Conservation (phyloP, 352 stramenopile genomes). For the Stramenopiles sp. region DNA sequence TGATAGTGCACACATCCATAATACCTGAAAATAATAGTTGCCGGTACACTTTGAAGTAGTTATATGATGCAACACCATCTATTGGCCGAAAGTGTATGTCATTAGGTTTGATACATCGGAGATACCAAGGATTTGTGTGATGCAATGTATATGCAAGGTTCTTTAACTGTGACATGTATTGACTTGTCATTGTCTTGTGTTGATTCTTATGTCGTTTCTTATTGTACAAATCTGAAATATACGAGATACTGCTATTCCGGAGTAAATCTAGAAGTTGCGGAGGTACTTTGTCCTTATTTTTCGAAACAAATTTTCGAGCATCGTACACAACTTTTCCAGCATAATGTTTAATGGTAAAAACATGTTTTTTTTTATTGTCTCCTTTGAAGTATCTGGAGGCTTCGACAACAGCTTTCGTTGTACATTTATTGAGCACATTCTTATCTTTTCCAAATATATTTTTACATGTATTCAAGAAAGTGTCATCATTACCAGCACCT, state of each 20-base stretch:
- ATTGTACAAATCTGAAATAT: constrained; percentile 9
- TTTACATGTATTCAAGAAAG: constrained; percentile 8
- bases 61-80: constrained; percentile 73
- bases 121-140: constrained; percentile 37
- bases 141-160: constrained; percentile 38
- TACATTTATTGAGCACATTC: not conserved
- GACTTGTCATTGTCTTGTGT: constrained; percentile 26
- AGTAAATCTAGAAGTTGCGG: constrained; percentile 51
- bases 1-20: constrained; percentile 68
- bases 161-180: constrained; percentile 44
- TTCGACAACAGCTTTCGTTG: constrained; percentile 15
- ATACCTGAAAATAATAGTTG: constrained; percentile 85
- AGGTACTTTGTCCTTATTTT: constrained; percentile 74
- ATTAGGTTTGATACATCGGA: constrained; percentile 61
- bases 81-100: constrained; percentile 41
- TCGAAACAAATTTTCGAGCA: constrained; percentile 69
- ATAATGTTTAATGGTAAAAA: constrained; percentile 82
- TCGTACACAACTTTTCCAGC: constrained; percentile 66
- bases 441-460: not conserved
- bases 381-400: constrained; percentile 31
- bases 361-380: constrained; percentile 55
- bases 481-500: not conserved
- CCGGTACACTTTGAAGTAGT: too few relatives aligned
- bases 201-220: not conserved
- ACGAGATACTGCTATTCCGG: constrained; percentile 26